A percentile compares a stretch with the other conserved stretches of the same genome.
Conservation (phyloP, 2,329 filamentous ascomycete species). For the Lasiodiplodia sp. region DNA sequence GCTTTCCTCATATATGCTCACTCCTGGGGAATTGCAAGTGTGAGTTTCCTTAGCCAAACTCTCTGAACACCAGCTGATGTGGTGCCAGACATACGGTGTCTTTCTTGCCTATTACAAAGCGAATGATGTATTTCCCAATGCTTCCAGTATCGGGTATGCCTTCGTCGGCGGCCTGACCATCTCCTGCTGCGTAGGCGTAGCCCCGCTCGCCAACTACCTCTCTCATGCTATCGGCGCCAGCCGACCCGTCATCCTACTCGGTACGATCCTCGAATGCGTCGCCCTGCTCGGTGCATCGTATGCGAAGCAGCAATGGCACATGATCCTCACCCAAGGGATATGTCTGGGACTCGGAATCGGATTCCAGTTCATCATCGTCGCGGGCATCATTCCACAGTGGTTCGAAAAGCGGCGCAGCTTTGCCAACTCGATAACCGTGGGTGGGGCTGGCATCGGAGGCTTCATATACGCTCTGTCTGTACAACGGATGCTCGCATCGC, state of each 20-base stretch:
- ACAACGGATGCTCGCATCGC: conserved; percentile 39
- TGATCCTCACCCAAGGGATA: conserved; percentile 43
- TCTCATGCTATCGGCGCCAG: background rate
- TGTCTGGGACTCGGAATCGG: conserved; percentile 48
- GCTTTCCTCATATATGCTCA: conserved; percentile 40
- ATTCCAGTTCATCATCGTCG: conserved; percentile 44
- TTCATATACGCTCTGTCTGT: conserved; percentile 39
- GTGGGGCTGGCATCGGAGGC: conserved; percentile 47
- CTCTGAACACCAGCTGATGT: background rate
- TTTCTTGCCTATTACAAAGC: conserved; percentile 23
- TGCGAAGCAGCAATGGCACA: conserved; percentile 43
- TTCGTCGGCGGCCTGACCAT: conserved; percentile 46
- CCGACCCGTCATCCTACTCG: background rate
- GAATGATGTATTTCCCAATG: conserved; percentile 26
- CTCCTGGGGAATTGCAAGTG: conserved; percentile 42
- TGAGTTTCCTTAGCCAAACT: conserved; percentile 23
- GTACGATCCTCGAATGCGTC: conserved; percentile 33
- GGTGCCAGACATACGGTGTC: conserved; percentile 30
- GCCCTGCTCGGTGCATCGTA: conserved; percentile 39
- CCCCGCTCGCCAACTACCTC: conserved; percentile 35
- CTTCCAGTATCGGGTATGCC: conserved; percentile 42
- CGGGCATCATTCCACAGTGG: conserved; percentile 48
- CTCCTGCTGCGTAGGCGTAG: conserved; percentile 38
- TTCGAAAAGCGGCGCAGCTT: conserved; percentile 44
- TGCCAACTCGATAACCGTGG: conserved; percentile 45